Conservation (phyloP, 345 rosid genomes). For the Euphorbia peplus region DNA sequence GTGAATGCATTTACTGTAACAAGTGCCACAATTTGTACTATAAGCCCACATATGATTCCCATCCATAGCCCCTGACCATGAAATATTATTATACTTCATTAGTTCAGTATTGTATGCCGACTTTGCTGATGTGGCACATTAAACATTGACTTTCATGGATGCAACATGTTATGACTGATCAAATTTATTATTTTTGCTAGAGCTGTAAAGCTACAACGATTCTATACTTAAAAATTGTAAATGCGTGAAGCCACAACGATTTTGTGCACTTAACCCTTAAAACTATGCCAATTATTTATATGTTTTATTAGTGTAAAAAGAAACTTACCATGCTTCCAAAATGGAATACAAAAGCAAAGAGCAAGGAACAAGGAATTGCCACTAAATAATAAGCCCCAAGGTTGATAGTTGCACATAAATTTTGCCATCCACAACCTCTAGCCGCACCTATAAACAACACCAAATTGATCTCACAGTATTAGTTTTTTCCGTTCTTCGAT, state of each 20-base stretch:
- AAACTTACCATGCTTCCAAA: constrained; percentile 36
- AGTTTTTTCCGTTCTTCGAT: not conserved
- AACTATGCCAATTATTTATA: no score
- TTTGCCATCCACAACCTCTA: constrained; percentile 57
- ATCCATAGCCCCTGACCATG: constrained; percentile 44
- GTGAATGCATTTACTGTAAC: constrained; percentile 33
- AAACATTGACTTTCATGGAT: no score
- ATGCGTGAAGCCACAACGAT: no score
- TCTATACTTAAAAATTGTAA: no score
- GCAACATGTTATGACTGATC: no score
- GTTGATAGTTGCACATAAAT: constrained; percentile 40
- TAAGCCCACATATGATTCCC: constrained; percentile 47
- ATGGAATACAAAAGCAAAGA: constrained; percentile 37
- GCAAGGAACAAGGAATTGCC: constrained; percentile 42
- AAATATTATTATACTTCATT: not conserved
- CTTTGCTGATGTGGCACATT: no score
- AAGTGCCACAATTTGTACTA: constrained; percentile 39
- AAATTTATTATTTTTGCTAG: no score
- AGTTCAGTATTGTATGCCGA: not conserved
- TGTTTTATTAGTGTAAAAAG: not conserved
- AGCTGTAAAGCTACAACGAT: no score
- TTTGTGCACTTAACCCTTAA: not conserved
- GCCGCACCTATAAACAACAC: constrained; percentile 36
- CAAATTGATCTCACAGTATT: not conserved
- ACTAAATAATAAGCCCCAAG: constrained; percentile 51